These are phyloP conservation scores for Metarhizium guizhouense DNA, from an alignment of 2,329 filamentous ascomycete genomes.

Conservation along the genomic window DNA sequence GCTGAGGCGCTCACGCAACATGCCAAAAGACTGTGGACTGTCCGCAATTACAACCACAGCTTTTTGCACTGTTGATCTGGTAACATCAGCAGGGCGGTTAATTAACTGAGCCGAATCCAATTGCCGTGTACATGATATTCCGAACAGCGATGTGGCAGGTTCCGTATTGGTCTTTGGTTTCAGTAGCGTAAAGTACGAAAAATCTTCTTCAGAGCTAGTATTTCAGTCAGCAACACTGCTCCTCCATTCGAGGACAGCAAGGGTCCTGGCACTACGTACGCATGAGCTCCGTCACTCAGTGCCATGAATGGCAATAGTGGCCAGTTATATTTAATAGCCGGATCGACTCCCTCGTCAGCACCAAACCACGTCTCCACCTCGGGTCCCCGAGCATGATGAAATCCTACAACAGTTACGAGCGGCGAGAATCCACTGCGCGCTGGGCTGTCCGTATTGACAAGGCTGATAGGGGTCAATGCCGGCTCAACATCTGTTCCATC, in stretches of 20 bases:
- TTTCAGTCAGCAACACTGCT: neutral
- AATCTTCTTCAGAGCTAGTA: slow-evolving; percentile 76
- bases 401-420: slow-evolving; percentile 72
- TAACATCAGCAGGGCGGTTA: slow-evolving; percentile 78
- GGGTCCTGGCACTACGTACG: slow-evolving; percentile 45
- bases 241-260: neutral
- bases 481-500: slow-evolving; percentile 18
- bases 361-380: slow-evolving; percentile 94
- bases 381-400: slow-evolving; percentile 78
- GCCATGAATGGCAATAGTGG: slow-evolving; percentile 91
- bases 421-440: slow-evolving; percentile 44
- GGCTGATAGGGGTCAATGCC: slow-evolving; percentile 22
- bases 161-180: slow-evolving; percentile 44
- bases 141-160: slow-evolving; percentile 78
- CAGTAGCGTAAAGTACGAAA: slow-evolving; percentile 93
- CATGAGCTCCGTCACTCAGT: slow-evolving; percentile 87
- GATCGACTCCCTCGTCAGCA: slow-evolving; percentile 62
- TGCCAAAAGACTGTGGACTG: slow-evolving; percentile 80
- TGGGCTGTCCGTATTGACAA: slow-evolving; percentile 20
- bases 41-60: slow-evolving; percentile 93
- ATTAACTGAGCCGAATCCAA: slow-evolving; percentile 71
- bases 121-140: slow-evolving; percentile 90
- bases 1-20: slow-evolving; percentile 79
- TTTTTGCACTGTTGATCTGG: slow-evolving; percentile 95
- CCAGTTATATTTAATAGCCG: slow-evolving; percentile 82